Conservation (phyloP, 1,284 basidiomycete species). For the Mycosarcoma maydis region DNA sequence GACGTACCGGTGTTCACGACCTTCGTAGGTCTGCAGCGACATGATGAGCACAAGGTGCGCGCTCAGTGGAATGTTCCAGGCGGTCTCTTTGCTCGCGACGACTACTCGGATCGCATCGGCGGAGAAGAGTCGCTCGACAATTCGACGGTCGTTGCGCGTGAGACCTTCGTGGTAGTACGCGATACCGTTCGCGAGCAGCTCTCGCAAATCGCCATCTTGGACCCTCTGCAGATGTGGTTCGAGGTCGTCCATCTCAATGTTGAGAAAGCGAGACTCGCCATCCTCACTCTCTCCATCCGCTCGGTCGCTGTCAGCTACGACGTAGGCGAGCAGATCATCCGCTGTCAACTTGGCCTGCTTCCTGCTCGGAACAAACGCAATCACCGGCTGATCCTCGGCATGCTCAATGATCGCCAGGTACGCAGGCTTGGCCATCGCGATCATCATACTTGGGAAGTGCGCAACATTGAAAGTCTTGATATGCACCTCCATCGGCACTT, state of each 20-base stretch:
- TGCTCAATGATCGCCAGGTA: conserved; percentile 93
- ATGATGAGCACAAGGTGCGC: conserved; percentile 98
- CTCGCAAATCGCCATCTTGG: conserved; percentile 79
- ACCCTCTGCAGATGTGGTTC: conserved; percentile 88
- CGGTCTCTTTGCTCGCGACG: conserved; percentile 92
- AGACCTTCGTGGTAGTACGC: conserved; percentile 96
- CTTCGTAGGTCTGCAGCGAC: conserved; percentile 93
- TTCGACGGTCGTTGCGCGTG: conserved; percentile 87
- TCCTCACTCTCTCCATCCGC: conserved; percentile 63
- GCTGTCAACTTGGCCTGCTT: conserved; percentile 93
- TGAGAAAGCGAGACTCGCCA: conserved; percentile 82
- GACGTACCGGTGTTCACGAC: conserved; percentile 77
- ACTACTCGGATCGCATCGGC: conserved; percentile 94
- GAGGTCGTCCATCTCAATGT: conserved; percentile 84
- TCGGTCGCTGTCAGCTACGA: conserved; percentile 78
- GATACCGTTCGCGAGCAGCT: conserved; percentile 87
- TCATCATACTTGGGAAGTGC: conserved; percentile 98
- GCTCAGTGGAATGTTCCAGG: conserved; percentile 91
- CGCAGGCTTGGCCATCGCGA: conserved; percentile 97
- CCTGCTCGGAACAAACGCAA: conserved; percentile 91
- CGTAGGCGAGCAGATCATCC: conserved; percentile 89
- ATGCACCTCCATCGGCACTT: conserved; percentile 96
- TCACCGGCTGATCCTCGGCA: conserved; percentile 84
- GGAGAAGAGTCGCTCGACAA: conserved; percentile 91
- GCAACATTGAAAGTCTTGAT: conserved; percentile 93